Base-by-base conservation (phyloP, 1,284 basidiomycete genomes). In the Singerocomus rubriflavus region DNA sequence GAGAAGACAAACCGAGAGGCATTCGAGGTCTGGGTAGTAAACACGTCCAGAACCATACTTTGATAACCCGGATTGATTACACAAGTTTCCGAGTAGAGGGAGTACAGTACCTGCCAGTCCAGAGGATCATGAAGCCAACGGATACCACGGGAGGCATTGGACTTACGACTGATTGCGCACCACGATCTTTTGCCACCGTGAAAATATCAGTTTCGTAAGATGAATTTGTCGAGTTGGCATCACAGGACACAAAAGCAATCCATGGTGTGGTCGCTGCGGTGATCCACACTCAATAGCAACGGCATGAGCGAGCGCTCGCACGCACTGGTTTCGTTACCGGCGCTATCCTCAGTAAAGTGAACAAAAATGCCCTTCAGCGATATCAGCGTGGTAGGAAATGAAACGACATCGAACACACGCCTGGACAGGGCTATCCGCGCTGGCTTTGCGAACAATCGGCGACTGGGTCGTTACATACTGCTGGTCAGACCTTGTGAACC, bases 191-290 rank as follows among this genome's bases (percentile, higher is more conserved):
- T 11, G 89, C 91, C 35, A 91, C 72, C 0, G 88, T 90, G 67
- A 94, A 92, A 46, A 93, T 81, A 66, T 95, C 91, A 43, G 71
- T 62, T 5, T 77, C 72, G 56, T 74, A 63, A 1, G 80, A 79
- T 8, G 79, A 73, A 54, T 78, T 69, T 5, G 88, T 89, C 25
- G 83, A 78, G 65, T 93, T 91, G 47, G 65, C 63, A 62, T 93
- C 91, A 66, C 92, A 95, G 11, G 81, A 80, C 41, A 95, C 81
- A 59, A 93, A 79, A 5, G 93, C 92, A 56, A 95, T 89, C 91
- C 91, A 95, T 7, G 92, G 91, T 0, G 91, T 90, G 2, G 71
- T 77, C 27, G 81, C 87, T 90, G 54, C 40, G 47, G 42, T 36
- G 45, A 47, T 38, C 44, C 42, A 32, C 25, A 16, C 44, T 55